Conservation (phyloP, 306 rosid genomes). For the Senna siamea region DNA sequence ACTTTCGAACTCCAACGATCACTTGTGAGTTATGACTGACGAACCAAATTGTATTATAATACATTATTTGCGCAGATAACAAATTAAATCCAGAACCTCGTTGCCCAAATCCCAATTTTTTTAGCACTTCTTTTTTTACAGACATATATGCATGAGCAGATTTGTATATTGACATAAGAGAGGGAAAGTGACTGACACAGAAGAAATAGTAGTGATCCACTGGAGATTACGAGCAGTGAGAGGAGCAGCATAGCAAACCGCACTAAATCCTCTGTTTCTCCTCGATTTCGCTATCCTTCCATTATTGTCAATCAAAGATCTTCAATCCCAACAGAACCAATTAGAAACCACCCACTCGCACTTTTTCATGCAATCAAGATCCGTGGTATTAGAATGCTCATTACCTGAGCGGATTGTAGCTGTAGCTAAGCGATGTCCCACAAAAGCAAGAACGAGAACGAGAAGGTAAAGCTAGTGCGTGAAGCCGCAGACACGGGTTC, state of each 20-base stretch:
- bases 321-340: constrained; percentile 17
- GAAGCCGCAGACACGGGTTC: neutral
- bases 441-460: constrained; percentile 27
- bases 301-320: constrained; percentile 44
- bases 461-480: neutral
- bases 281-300: constrained; percentile 38
- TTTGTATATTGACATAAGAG: neutral
- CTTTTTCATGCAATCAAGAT: constrained; percentile 1
- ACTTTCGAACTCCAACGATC: neutral
- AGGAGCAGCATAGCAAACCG: constrained; percentile 61
- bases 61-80: neutral
- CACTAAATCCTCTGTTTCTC: constrained; percentile 41
- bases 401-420: constrained; percentile 39
- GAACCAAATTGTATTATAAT: too few relatives aligned
- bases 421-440: constrained; percentile 19
- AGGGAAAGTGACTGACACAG: constrained; percentile 52
- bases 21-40: too few relatives aligned
- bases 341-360: neutral
- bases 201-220: constrained; percentile 64
- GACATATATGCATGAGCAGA: neutral
- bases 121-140: neutral
- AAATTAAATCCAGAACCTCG: neutral
- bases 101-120: neutral
- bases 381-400: neutral
- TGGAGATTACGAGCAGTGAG: constrained; percentile 58